phyloP scores from a whole-genome alignment of 2,329 filamentous ascomycete genomes.

The Diaporthe velutina region DNA sequence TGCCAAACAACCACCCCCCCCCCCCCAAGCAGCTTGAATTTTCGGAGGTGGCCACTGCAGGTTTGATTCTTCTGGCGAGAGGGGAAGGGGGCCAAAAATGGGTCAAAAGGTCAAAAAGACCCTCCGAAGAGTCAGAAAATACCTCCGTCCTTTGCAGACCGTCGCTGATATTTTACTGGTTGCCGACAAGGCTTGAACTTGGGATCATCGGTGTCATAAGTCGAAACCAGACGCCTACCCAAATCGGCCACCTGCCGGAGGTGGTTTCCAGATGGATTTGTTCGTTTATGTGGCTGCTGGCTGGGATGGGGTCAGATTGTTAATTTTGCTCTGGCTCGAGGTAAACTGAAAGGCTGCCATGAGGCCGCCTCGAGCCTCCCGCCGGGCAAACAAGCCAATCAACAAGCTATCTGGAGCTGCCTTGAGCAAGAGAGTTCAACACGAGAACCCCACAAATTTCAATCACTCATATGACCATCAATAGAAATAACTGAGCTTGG shows the following conservation, averaged over 20 bases:
- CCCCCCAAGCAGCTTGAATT: background rate
- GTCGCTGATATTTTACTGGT: constrained; percentile 3
- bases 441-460: background rate
- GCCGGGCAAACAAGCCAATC: background rate
- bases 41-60: background rate
- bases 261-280: background rate
- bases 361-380: background rate
- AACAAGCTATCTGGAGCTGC: background rate
- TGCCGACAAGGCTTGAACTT: background rate
- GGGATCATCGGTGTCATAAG: background rate
- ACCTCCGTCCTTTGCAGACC: constrained; percentile 7
- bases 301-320: background rate
- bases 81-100: background rate
- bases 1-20: no score
- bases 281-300: background rate
- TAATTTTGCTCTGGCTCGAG: background rate
- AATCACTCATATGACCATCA: background rate
- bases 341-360: background rate
- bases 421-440: background rate
- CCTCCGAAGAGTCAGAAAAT: constrained; percentile 8
- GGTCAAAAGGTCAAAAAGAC: background rate
- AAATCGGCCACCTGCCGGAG: background rate
- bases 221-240: constrained; percentile 8
- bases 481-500: background rate
- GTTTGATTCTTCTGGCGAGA: background rate